Evolutionary conservation across 2,329 filamentous ascomycete genomes (phyloP), one percentile per base, ranked within the genome.

Genomic region (Epichloe gansuensis): DNA sequence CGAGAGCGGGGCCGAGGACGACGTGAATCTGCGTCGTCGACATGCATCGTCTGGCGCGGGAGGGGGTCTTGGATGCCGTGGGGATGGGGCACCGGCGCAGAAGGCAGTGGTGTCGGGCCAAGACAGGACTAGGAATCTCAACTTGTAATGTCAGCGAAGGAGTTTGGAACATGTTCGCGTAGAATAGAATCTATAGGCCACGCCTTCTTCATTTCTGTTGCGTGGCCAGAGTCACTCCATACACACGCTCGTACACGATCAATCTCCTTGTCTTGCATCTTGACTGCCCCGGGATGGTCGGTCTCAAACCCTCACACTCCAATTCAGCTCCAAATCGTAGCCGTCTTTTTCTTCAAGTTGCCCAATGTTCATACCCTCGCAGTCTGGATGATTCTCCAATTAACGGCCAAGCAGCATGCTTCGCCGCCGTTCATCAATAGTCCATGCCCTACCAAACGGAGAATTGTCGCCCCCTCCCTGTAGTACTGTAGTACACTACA

Each of bases 1-100:
- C 37, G 86, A 91, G 63, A 85, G 82, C 61, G 77, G 76, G 9
- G 72, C 72, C 28, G 82, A 80, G 62, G 78, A 80, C 46, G 74
- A 72, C 35, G 72, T 60, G 9, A 62, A 60, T 17, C 61, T 69
- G 28, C 63, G 67, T 52, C 63, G 63, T 56, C 67, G 65, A 49
- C 57, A 67, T 28, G 57, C 60, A 23, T 52, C 57, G 21, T 57
- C 58, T 39, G 59, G 57, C 17, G 48, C 60, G 38, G 55, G 56
- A 46, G 53, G 59, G 23, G 56, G 68, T 69, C 70, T 1, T 78
- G 75, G 75, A 67, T 75, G 65, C 69, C 75, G 3, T 78, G 75
- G 74, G 69, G 64, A 28, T 75, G 75, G 73, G 69, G 56, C 23
- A 54, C 52, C 31, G 55, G 55, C 5, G 61, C 61, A 35, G 57